Evolutionary conservation across 2,329 filamentous ascomycete species (phyloP), one percentile per base, ranked within the genome.

Genomic region (Teratosphaeriaceae sp.): DNA sequence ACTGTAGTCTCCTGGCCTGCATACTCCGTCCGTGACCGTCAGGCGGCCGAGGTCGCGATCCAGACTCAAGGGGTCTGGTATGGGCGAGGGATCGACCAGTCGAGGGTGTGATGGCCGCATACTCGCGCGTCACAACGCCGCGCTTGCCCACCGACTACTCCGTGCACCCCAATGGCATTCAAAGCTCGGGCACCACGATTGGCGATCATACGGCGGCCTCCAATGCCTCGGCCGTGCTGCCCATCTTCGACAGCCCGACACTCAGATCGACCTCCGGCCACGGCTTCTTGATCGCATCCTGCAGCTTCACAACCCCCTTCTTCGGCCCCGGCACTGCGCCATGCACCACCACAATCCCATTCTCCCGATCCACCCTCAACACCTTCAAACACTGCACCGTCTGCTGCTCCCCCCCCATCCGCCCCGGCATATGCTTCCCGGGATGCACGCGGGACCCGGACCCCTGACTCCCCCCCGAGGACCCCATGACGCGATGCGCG

Each of bases 371-470:
- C 24, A 95, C 83, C 72, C 88, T 83, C 63, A 98, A 70, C 41
- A 98, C 81, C 68, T 84, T 85, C 56, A 97, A 71, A 67, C 94
- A 96, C 75, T 96, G 89, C 45, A 92, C 76, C 37, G 92, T 98
- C 43, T 88, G 85, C 54, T 79, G 80, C 66, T 94, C 78, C 52
- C 84, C 85, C 51, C 92, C 92, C 92, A 98, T 97, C 46, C 87
- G 80, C 43, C 92, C 92, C 3, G 92, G 80, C 92, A 98, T 98
- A 71, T 88, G 92, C 79, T 98, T 98, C 47, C 92, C 92, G 0
- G 92, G 92, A 61, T 88, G 72, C 19, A 98, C 90, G 68, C 92
- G 80, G 50, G 87, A 94, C 69, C 92, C 92, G 62, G 85, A 82
- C 52, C 92, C 92, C 68, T 98, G 92, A 55, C 84, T 85, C 47